A percentile compares a stretch with the other conserved stretches of the same genome.
These are phyloP conservation scores for Ashbya aceris DNA, from an alignment of 1,139 yeast species.

Conservation along the genomic window DNA sequence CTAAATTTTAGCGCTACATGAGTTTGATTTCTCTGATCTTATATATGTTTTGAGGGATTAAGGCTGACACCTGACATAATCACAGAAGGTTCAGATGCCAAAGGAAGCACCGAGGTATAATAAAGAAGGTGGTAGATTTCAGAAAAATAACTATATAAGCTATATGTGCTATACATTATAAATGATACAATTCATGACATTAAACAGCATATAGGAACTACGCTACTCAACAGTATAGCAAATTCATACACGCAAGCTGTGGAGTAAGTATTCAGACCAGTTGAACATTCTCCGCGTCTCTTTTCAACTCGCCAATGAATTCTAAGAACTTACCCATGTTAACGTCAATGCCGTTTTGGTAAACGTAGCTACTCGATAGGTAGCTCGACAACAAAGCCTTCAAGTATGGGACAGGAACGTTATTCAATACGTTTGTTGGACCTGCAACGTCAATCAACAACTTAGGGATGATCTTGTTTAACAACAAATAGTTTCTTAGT, in stretches of 20 bases:
- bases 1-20: no score
- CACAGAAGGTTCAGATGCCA: no score
- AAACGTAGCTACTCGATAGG: slow-evolving; percentile 82
- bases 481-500: slow-evolving; percentile 69
- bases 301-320: slow-evolving; percentile 28
- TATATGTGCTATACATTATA: no score
- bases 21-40: no score
- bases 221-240: no score
- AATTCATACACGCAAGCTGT: background rate
- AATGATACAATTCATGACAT: no score
- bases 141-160: no score
- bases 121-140: no score
- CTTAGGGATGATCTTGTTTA: slow-evolving; percentile 65
- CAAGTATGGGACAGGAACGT: slow-evolving; percentile 83
- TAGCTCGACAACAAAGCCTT: slow-evolving; percentile 87
- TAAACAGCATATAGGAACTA: no score
- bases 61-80: no score
- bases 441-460: slow-evolving; percentile 66
- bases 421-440: slow-evolving; percentile 55
- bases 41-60: no score
- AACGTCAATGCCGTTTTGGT: slow-evolving; percentile 66
- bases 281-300: slow-evolving; percentile 18
- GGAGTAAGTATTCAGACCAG: slow-evolving; percentile 1
- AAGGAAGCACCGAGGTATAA: no score
- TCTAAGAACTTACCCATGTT: slow-evolving; percentile 31